These are phyloP conservation scores for Bryoglossum gracile DNA, from an alignment of 495 filamentous ascomycete species.

Conservation along the genomic window DNA sequence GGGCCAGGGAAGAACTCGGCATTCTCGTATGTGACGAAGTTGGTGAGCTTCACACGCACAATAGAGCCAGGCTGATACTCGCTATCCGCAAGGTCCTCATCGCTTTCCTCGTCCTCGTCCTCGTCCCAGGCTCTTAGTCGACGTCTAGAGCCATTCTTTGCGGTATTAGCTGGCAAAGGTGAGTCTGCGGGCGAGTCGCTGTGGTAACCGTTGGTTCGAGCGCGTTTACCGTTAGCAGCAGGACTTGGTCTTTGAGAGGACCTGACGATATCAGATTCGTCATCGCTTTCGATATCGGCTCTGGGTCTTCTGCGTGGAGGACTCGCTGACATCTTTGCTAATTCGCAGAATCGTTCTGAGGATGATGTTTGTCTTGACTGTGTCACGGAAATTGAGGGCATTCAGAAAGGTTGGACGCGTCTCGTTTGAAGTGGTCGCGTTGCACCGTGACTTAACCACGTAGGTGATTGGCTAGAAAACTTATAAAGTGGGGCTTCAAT, in stretches of 20 bases:
- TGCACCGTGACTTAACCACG: no score
- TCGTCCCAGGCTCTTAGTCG: neutral
- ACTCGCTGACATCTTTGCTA: no score
- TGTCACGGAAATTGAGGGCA: no score
- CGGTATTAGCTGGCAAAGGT: slow-evolving; percentile 1
- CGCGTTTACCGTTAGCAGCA: slow-evolving; percentile 13
- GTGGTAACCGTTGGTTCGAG: slow-evolving; percentile 17
- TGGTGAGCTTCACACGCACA: slow-evolving; percentile 73
- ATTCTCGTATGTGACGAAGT: slow-evolving; percentile 92
- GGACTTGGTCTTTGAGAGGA: slow-evolving; percentile 10
- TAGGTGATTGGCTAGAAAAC: no score
- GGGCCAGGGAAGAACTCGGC: slow-evolving; percentile 87
- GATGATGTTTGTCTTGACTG: no score
- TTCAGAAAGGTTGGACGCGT: no score
- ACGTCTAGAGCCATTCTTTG: neutral
- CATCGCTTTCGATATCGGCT: slow-evolving; percentile 30
- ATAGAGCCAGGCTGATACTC: slow-evolving; percentile 74
- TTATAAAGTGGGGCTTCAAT: no score
- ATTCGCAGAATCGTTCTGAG: no score
- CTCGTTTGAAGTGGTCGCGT: no score
- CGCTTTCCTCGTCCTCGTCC: slow-evolving; percentile 6
- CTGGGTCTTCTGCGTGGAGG: no score
- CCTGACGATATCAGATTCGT: slow-evolving; percentile 26
- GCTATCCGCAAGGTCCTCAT: neutral
- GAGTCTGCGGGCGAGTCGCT: slow-evolving; percentile 4